Base-by-base conservation (phyloP, 2,329 filamentous ascomycete species). In the Colletotrichum destructivum region DNA sequence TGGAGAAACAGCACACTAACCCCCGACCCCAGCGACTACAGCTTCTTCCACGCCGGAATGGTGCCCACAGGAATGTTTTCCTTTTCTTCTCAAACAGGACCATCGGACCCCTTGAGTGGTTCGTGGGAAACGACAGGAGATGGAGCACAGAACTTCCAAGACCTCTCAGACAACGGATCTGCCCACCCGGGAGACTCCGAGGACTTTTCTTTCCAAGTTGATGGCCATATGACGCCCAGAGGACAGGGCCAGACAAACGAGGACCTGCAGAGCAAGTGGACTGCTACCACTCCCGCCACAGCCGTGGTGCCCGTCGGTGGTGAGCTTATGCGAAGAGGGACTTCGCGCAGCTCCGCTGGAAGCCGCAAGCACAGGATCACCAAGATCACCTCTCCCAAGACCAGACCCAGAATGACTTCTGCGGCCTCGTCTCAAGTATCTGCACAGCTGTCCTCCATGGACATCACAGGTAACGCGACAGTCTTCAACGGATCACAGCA, bases 61-160 rank as follows among this genome's bases (percentile, higher is more conserved):
- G 80, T 85, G 77, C 83, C 79, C 81, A 78, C 85, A 75, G 85
- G 85, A 80, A 84, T 88, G 80, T 88, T 88, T 86, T 84, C 87
- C 82, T 88, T 87, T 82, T 85, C 86, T 86, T 85, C 86, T 86
- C 87, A 89, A 79, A 87, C 87, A 86, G 88, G 86, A 87, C 86
- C 87, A 84, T 83, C 86, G 79, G 88, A 88, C 84, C 85, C 88
- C 80, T 83, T 88, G 72, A 81, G 81, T 77, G 84, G 86, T 83
- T 84, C 87, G 78, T 90, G 88, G 88, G 88, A 86, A 76, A 79
- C 85, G 79, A 82, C 87, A 84, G 82, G 82, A 84, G 88, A 90
- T 86, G 87, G 87, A 78, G 77, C 86, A 88, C 88, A 89, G 86
- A 88, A 87, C 86, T 88, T 89, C 80, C 84, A 83, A 80, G 85